Evolutionary conservation across 2,329 filamentous ascomycete genomes (phyloP).

Genomic region (Bipolaris gigantea): DNA sequence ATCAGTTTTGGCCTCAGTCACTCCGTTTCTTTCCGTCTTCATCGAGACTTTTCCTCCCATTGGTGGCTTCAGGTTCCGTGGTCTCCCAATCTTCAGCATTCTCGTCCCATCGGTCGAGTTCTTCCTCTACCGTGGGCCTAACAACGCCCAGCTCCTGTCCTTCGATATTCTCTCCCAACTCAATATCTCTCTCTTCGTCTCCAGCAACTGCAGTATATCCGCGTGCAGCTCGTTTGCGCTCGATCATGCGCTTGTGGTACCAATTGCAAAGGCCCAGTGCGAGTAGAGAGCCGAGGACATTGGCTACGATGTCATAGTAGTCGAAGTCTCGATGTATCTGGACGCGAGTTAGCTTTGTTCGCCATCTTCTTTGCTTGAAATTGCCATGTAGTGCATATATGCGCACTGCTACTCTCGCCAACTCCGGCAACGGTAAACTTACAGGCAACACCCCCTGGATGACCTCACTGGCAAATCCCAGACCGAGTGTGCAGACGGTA

Average conservation of each 20-base stretch:
- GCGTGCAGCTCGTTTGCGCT: constrained; percentile 75
- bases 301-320: constrained; percentile 82
- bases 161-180: constrained; percentile 66
- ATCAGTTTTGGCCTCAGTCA: constrained; percentile 37
- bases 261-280: constrained; percentile 76
- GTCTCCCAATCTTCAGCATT: constrained; percentile 72
- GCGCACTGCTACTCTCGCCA: background rate
- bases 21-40: constrained; percentile 47
- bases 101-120: constrained; percentile 94
- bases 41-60: constrained; percentile 26
- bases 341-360: constrained; percentile 10
- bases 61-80: constrained; percentile 49
- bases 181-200: constrained; percentile 64
- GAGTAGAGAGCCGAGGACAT: constrained; percentile 74
- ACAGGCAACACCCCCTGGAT: constrained; percentile 70
- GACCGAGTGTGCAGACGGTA: constrained; percentile 71
- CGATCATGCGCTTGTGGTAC: constrained; percentile 96
- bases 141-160: constrained; percentile 68
- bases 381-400: background rate
- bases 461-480: constrained; percentile 75
- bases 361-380: too few species aligned
- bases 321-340: constrained; percentile 64
- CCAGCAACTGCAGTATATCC: constrained; percentile 71
- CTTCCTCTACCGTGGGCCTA: constrained; percentile 65
- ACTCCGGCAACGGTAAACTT: constrained; percentile 19